Evolutionary conservation across 2,329 filamentous ascomycete genomes (phyloP).

Genomic region (Pseudophaeomoniella oleicola): DNA sequence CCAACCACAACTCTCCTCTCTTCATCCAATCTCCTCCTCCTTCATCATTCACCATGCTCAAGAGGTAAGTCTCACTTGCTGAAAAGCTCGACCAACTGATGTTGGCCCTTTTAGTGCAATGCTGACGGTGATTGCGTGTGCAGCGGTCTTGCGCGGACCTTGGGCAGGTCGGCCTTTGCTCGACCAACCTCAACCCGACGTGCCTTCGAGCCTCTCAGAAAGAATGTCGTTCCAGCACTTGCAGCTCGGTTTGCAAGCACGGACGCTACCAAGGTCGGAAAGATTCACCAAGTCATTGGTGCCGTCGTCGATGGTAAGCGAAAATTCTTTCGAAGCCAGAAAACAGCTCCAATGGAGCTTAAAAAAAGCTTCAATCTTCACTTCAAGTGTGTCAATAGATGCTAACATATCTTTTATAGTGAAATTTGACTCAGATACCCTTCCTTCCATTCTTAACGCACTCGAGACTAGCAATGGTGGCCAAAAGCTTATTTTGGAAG

Average conservation of each 20-base stretch:
- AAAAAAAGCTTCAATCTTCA: conserved; percentile 18
- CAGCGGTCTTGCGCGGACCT: conserved; percentile 53
- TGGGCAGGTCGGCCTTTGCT: conserved; percentile 42
- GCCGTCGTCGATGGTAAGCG: conserved; percentile 91
- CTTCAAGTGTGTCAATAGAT: neutral
- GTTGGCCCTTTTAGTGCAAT: conserved; percentile 14
- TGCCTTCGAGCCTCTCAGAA: conserved; percentile 42
- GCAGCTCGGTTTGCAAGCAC: conserved; percentile 48
- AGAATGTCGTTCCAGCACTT: conserved; percentile 43
- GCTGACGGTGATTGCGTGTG: conserved; percentile 17
- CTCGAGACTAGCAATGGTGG: conserved; percentile 82
- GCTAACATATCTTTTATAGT: conserved; percentile 39
- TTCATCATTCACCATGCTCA: conserved; percentile 40
- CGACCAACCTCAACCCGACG: conserved; percentile 39
- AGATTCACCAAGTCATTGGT: conserved; percentile 79
- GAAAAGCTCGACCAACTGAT: conserved; percentile 1
- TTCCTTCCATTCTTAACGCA: conserved; percentile 95
- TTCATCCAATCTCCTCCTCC: conserved; percentile 17
- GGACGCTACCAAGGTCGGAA: conserved; percentile 42
- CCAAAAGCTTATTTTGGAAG: conserved; percentile 90
- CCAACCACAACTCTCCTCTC: conserved; percentile 16
- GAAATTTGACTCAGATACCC: conserved; percentile 90
- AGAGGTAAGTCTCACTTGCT: conserved; percentile 36
- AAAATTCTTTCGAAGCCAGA: conserved; percentile 9
- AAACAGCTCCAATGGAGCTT: conserved; percentile 27